These are phyloP conservation scores for Naganishia onofrii DNA, from an alignment of 768 basidiomycete genomes.

Conservation along the genomic window DNA sequence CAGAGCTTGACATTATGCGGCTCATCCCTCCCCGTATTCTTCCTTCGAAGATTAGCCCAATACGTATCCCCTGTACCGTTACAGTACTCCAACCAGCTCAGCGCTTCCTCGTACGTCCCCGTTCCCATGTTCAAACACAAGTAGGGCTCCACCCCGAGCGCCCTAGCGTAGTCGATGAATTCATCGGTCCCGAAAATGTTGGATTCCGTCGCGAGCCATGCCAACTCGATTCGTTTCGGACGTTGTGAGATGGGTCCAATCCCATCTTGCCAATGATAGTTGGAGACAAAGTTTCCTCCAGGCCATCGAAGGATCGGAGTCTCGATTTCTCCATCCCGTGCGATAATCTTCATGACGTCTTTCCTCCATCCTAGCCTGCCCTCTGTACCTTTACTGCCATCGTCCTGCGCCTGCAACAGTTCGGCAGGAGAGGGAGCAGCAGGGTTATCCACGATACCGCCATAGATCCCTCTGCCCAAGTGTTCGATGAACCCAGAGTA, in stretches of 20 bases:
- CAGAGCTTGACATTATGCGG: conserved; percentile 59
- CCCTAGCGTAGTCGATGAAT: conserved; percentile 62
- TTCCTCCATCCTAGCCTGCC: conserved; percentile 58
- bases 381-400: conserved; percentile 51
- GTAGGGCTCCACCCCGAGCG: conserved; percentile 58
- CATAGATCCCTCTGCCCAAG: conserved; percentile 55
- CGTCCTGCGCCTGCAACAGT: conserved; percentile 46
- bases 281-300: conserved; percentile 62
- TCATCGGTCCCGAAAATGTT: conserved; percentile 63
- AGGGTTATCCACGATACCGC: conserved; percentile 49
- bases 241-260: conserved; percentile 59
- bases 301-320: conserved; percentile 60
- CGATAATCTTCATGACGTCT: conserved; percentile 57
- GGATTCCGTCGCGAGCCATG: conserved; percentile 63
- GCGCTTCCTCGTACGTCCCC: conserved; percentile 62
- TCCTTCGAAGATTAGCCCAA: conserved; percentile 63
- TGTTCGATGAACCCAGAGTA: conserved; percentile 67
- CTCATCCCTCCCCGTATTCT: conserved; percentile 60
- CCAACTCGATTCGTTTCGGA: conserved; percentile 62
- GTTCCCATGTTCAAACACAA: conserved; percentile 64
- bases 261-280: conserved; percentile 64
- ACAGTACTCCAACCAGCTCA: conserved; percentile 65
- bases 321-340: conserved; percentile 54
- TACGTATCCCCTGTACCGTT: conserved; percentile 57
- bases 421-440: conserved; percentile 37